Evolutionary conservation across 345 rosid genomes (phyloP).

Genomic region (Citrus hindsii): DNA sequence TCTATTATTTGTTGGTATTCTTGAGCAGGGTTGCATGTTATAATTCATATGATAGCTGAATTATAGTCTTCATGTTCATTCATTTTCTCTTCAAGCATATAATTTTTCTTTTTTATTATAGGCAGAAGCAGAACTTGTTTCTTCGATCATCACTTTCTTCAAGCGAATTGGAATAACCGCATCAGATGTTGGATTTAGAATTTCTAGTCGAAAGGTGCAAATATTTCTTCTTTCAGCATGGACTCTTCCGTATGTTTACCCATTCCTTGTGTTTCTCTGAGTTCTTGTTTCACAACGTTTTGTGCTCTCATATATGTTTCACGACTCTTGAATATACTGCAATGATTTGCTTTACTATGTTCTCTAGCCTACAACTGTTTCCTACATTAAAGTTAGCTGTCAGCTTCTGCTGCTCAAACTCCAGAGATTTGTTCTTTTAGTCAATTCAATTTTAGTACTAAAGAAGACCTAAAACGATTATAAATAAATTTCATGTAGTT

Average conservation of each 20-base stretch:
- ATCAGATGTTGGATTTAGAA: conserved; percentile 85
- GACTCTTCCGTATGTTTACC: not conserved
- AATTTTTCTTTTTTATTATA: conserved; percentile 14
- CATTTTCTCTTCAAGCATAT: not conserved
- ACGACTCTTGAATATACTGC: not conserved
- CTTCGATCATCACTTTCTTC: conserved; percentile 78
- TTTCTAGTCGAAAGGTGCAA: conserved; percentile 91
- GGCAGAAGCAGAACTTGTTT: conserved; percentile 97
- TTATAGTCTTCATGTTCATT: not conserved
- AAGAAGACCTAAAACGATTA: too few relatives aligned
- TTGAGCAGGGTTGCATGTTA: not conserved
- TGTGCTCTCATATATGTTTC: not conserved
- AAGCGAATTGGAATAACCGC: conserved; percentile 77
- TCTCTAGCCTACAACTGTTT: not conserved
- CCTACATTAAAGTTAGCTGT: not conserved
- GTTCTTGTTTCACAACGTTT: not conserved
- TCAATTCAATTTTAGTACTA: not conserved
- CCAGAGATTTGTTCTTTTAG: not conserved
- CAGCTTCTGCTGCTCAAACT: not conserved
- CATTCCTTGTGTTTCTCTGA: not conserved
- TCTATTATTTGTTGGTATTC: not conserved
- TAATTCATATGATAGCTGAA: not conserved
- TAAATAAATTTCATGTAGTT: too few relatives aligned
- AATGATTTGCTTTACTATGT: not conserved
- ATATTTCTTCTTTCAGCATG: not conserved